Evolutionary conservation across 306 rosid genomes (phyloP), one percentile per base, ranked within the genome.

Genomic region (Crataegus laevigata): DNA sequence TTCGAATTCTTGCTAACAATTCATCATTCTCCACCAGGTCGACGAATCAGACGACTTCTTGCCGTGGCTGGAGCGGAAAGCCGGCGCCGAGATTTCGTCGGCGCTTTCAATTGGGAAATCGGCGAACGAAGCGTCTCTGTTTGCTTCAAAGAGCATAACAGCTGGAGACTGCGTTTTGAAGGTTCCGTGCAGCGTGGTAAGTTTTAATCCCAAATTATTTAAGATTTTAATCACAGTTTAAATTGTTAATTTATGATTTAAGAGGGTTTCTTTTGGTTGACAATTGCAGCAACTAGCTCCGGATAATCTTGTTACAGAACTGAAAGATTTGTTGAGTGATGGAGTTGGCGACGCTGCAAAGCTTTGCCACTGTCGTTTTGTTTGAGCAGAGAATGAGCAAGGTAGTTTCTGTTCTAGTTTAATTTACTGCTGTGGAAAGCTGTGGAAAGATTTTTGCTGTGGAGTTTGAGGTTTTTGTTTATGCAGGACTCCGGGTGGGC

Each of bases 131-230:
- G 88, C 91, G 91, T 86, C 84, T 66, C 78, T 90, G 81, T 85
- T 87, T 68, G 93, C 98, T 69, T 90, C 96, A 17, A 83, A 77
- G 76, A 63, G 8, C 22, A 87, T n/a, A 71, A 82, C 77, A 45
- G 50, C 86, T 5, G 91, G 98, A 59, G 89, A 86, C 58, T 83
- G 89, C 82, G 82, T 90, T 82, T 78, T 93, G 72, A 81, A 85
- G 82, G 93, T 90, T 85, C 98, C 96, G 65, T 87, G 79, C 78
- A 66, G 71, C n/a, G 84, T 71, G 91, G 96, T 92, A 50, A 3
- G 34, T 43, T 24, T 58, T 22, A 75, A 21, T n/a, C 6, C 64
- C 66, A 66, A 66, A 24, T 12, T 4, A 1, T 8, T 25, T 21
- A 12, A 52, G 18, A 18, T 40, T 47, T 3, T 51, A 71, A 26